Percentiles rank a stretch among this genome's conserved stretches.
Conservation (phyloP, 139 green algal genomes). For the Zygnema circumcarinatum region DNA sequence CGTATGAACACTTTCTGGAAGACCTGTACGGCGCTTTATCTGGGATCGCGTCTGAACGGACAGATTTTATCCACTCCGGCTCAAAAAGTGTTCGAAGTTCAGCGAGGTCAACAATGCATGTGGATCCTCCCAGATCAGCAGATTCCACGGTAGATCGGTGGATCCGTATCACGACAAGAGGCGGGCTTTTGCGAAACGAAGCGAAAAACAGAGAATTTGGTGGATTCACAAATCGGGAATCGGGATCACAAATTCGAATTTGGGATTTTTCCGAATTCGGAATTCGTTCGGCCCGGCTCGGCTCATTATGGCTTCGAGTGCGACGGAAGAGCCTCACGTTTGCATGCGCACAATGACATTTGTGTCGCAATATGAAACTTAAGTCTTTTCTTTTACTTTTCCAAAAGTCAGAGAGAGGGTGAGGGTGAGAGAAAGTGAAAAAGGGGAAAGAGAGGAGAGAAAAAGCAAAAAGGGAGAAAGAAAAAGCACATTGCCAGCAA, state of each 20-base stretch:
- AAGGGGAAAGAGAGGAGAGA: background rate
- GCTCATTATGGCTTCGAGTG: too few species aligned
- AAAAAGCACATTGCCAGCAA: background rate
- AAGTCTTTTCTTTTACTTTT: background rate
- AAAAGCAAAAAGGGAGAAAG: background rate
- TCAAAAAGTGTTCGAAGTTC: background rate
- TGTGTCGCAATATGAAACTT: background rate
- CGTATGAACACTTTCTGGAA: too few species aligned
- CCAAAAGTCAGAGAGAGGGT: background rate
- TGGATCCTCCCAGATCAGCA: too few species aligned
- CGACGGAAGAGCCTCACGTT: background rate
- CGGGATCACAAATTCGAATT: background rate
- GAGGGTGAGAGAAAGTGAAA: background rate
- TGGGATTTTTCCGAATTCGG: background rate
- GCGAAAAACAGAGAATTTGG: background rate
- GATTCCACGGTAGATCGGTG: too few species aligned
- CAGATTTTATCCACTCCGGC: background rate
- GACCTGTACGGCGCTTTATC: too few species aligned
- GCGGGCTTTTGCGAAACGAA: too few species aligned
- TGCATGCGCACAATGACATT: background rate
- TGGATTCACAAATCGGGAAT: background rate
- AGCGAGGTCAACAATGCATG: too few species aligned
- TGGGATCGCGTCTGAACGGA: background rate
- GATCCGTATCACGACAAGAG: too few species aligned
- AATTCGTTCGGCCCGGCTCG: too few species aligned